These are phyloP conservation scores for Botrytis fabae DNA, from an alignment of 2,329 filamentous ascomycete genomes.

Conservation along the genomic window DNA sequence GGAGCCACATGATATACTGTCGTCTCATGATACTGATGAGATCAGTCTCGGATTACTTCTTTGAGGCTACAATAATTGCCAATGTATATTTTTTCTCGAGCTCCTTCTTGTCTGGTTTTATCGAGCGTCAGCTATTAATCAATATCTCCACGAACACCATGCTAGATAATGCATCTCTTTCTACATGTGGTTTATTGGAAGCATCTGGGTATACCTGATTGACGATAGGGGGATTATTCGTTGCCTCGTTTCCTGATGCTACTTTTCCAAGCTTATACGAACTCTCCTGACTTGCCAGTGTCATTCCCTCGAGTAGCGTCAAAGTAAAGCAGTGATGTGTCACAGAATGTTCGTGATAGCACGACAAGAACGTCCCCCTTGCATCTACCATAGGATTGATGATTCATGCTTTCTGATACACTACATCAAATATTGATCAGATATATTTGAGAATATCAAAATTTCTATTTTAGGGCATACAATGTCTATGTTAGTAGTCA, in stretches of 20 bases:
- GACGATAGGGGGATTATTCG: neutral
- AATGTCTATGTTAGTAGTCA: neutral
- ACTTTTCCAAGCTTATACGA: neutral
- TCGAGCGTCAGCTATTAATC: constrained; percentile 3
- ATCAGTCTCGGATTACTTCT: constrained; percentile 5
- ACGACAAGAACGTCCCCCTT: neutral
- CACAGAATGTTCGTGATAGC: neutral
- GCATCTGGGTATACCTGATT: neutral
- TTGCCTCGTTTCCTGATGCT: neutral
- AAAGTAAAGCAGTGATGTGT: neutral
- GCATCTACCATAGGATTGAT: neutral
- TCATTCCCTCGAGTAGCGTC: neutral
- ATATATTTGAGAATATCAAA: neutral
- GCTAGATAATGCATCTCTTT: constrained; percentile 17
- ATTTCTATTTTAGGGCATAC: neutral
- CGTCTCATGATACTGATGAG: neutral
- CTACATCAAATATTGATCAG: neutral
- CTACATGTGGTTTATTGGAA: constrained; percentile 1
- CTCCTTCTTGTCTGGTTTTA: neutral
- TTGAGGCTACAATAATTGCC: constrained; percentile 1
- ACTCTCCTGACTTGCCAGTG: neutral
- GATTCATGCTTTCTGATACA: neutral
- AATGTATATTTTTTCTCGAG: neutral
- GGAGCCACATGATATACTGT: constrained; percentile 9
- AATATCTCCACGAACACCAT: constrained; percentile 2